Percentiles rank a stretch among this genome's conserved stretches.
phyloP scores from a whole-genome alignment of 805 yeast species.

The Saturnispora halmiae region DNA sequence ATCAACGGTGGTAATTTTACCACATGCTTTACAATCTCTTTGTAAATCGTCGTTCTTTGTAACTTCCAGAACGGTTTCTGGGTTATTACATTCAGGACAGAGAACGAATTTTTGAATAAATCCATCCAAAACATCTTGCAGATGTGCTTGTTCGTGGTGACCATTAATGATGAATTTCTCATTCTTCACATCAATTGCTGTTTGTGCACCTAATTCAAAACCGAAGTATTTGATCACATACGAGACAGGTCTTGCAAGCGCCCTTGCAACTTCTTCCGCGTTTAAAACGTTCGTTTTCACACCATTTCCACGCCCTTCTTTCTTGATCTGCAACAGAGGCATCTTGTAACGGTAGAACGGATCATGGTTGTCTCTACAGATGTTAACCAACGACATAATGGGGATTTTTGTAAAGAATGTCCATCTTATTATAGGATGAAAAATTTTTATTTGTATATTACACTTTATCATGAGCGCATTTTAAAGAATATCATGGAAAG shows the following conservation, averaged over 20 bases:
- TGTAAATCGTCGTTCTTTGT: conserved; percentile 66
- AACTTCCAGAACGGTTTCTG: conserved; percentile 87
- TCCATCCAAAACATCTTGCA: conserved; percentile 91
- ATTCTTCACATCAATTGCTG: conserved; percentile 64
- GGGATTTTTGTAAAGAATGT: conserved; percentile 1
- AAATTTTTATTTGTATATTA: not conserved
- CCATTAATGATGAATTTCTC: conserved; percentile 94
- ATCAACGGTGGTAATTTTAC: conserved; percentile 76
- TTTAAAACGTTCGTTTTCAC: conserved; percentile 91
- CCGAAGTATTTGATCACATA: conserved; percentile 94
- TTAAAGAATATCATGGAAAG: too few species aligned
- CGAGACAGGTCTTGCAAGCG: conserved; percentile 85
- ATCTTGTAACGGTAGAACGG: conserved; percentile 98
- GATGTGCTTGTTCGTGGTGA: conserved; percentile 78
- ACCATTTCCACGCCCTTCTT: conserved; percentile 99
- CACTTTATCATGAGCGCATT: not conserved
- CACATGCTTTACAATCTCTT: conserved; percentile 98
- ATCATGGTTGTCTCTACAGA: conserved; percentile 94
- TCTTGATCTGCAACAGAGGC: conserved; percentile 96
- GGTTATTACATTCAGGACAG: conserved; percentile 92
- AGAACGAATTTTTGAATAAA: conserved; percentile 88
- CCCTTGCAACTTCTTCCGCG: conserved; percentile 87
- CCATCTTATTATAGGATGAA: not conserved
- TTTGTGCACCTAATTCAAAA: conserved; percentile 94
- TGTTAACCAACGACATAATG: conserved; percentile 77